Evolutionary conservation across 306 rosid species (phyloP), one percentile per base, ranked within the genome.

Genomic region (Potentilla sterilis): DNA sequence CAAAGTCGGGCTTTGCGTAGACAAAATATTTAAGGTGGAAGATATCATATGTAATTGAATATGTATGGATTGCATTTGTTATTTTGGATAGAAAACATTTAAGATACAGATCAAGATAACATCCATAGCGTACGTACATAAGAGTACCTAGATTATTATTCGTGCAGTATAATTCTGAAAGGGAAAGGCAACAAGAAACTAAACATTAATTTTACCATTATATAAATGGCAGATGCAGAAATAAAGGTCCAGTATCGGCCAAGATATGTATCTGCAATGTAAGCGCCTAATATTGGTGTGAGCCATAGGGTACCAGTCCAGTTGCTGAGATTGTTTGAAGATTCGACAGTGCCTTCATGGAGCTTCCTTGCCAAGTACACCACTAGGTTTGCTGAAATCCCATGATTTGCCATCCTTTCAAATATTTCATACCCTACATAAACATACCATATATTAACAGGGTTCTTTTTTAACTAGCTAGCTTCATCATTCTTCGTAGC

Each of bases 321-420:
- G 70, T 88, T 89, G 69, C 92, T 90, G 42, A 93, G 90, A 34
- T 88, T 80, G 80, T 88, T 93, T 75, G 97, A 54, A 34, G 97
- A 73, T 13, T 78, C 52, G 6, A 91, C 97, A n/a, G 89, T 89
- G n/a, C 90, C 93, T 87, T 93, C 81, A 70, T 89, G 96, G 7
- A 91, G 89, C 85, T 84, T 82, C 4, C 1, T 78, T 21, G 96
- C 84, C 74, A 93, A 73, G 82, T 90, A 93, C 8, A 89, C 5
- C 68, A 90, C 93, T 6, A 89, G 72, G 78, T 89, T 93, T 73
- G 95, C 47, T 76, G 90, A 54, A 35, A 93, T 86, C 46, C 98
- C 97, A 46, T 85, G 82, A 77, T 82, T 85, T 73, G 98, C 97
- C 97, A 93, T 93, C 86, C 98, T 90, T 80, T 93, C 96, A 82